Evolutionary conservation across 129 eudicot genomes (phyloP).

Genomic region (Kitagawia praeruptora): DNA sequence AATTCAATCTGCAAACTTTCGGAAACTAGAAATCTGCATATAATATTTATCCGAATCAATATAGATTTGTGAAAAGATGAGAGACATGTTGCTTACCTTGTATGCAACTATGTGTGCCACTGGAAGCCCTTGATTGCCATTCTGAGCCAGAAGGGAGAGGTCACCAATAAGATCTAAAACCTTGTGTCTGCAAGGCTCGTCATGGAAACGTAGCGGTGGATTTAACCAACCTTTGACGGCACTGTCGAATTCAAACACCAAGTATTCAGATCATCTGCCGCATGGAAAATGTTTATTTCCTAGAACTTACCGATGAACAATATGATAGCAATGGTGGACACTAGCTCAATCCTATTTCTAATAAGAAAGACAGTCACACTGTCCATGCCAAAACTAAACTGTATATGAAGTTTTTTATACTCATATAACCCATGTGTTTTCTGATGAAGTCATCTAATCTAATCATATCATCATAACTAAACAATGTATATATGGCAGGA

Average conservation of each 20-base stretch:
- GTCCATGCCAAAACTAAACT: not conserved
- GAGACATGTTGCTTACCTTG: conserved; percentile 37
- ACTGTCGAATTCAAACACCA: conserved; percentile 23
- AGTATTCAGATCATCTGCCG: not conserved
- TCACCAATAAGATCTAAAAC: conserved; percentile 92
- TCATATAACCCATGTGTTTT: not conserved
- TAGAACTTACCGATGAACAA: no score
- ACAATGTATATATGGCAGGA: not conserved
- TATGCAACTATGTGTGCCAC: conserved; percentile 70
- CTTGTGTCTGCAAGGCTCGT: conserved; percentile 93
- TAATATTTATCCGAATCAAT: not conserved
- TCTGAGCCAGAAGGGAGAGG: conserved; percentile 63
- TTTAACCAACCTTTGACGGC: conserved; percentile 70
- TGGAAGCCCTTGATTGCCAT: conserved; percentile 90
- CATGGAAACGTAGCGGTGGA: conserved; percentile 64
- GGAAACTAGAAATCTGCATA: not conserved
- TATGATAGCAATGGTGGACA: not conserved
- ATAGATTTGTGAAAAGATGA: not conserved
- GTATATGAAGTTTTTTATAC: not conserved
- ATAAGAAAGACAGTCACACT: not conserved
- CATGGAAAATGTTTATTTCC: no score
- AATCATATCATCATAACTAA: not conserved
- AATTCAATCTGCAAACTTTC: not conserved
- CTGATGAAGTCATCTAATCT: not conserved
- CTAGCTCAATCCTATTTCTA: not conserved